A percentile compares a stretch with the other conserved stretches of the same genome.
Evolutionary conservation across 163 green algal genomes (phyloP).

Genomic region (Scenedesmus sp.): DNA sequence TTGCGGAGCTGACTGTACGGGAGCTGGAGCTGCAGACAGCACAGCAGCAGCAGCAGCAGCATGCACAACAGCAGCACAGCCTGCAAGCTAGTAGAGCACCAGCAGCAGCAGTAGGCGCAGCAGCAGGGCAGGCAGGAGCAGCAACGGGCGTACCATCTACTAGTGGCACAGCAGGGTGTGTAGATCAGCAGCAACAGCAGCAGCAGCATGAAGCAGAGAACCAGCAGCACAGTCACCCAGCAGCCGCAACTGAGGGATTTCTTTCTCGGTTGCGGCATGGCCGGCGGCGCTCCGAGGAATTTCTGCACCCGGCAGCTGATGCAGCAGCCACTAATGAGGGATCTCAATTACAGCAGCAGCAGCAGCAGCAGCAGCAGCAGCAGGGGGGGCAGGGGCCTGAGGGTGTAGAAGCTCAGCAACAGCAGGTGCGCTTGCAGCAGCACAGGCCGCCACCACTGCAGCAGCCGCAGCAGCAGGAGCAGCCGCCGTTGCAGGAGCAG

Average conservation of each 20-base stretch:
- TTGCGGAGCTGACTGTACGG: slow-evolving; percentile 41
- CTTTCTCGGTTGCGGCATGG: neutral
- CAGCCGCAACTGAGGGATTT: neutral
- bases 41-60: slow-evolving; percentile 20
- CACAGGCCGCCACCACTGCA: neutral
- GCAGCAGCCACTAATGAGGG: neutral
- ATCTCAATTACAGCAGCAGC: neutral
- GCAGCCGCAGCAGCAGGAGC: neutral
- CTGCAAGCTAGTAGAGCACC: too few species aligned
- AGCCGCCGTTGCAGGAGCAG: neutral
- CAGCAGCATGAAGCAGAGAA: neutral
- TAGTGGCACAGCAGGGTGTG: neutral
- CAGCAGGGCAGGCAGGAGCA: neutral
- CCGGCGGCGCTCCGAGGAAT: too few species aligned
- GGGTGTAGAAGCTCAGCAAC: neutral
- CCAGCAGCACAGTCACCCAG: neutral
- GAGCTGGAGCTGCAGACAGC: slow-evolving; percentile 66
- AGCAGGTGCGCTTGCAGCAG: neutral
- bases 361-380: neutral
- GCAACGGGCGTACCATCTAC: neutral
- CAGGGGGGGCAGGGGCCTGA: neutral
- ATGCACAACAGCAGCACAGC: neutral
- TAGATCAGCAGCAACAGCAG: neutral
- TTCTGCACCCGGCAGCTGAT: too few species aligned
- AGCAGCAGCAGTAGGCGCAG: neutral